These are phyloP conservation scores for Trichoderma lentiforme DNA, from an alignment of 2,329 filamentous ascomycete genomes.

Conservation along the genomic window DNA sequence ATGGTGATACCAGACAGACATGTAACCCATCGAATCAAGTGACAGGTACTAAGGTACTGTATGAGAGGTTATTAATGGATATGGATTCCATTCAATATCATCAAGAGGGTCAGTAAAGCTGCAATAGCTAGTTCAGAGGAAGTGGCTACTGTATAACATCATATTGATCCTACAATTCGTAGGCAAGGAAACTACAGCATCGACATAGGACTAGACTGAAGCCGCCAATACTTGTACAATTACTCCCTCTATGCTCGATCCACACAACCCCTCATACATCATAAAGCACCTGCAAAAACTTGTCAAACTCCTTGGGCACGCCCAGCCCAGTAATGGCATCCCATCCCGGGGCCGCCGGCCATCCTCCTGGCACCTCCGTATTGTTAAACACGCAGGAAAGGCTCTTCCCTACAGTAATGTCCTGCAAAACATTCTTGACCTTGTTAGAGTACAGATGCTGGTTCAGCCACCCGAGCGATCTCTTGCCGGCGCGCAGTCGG, in stretches of 20 bases:
- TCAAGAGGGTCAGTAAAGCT: too few relatives aligned
- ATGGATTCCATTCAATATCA: too few relatives aligned
- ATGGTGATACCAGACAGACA: too few relatives aligned
- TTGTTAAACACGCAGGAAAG: slow-evolving; percentile 39
- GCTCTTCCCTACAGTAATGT: slow-evolving; percentile 42
- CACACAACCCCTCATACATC: neutral
- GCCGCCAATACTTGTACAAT: neutral
- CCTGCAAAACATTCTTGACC: slow-evolving; percentile 38
- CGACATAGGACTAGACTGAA: neutral
- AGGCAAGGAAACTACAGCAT: neutral
- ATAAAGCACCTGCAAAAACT: slow-evolving; percentile 34
- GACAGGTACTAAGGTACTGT: neutral
- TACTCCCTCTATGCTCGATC: neutral
- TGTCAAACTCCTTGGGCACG: slow-evolving; percentile 41
- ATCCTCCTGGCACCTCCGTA: slow-evolving; percentile 35
- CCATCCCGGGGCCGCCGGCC: slow-evolving; percentile 44
- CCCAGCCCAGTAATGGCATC: slow-evolving; percentile 51
- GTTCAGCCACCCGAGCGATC: slow-evolving; percentile 53
- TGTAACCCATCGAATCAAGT: neutral
- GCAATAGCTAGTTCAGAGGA: too few relatives aligned
- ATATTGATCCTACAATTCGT: neutral
- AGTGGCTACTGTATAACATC: neutral
- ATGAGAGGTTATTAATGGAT: too few relatives aligned
- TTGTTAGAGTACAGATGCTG: slow-evolving; percentile 42
- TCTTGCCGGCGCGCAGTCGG: slow-evolving; percentile 46